A percentile compares a stretch with the other conserved stretches of the same genome.
phyloP scores from a whole-genome alignment of 306 rosid species.

The Urtica urens region DNA sequence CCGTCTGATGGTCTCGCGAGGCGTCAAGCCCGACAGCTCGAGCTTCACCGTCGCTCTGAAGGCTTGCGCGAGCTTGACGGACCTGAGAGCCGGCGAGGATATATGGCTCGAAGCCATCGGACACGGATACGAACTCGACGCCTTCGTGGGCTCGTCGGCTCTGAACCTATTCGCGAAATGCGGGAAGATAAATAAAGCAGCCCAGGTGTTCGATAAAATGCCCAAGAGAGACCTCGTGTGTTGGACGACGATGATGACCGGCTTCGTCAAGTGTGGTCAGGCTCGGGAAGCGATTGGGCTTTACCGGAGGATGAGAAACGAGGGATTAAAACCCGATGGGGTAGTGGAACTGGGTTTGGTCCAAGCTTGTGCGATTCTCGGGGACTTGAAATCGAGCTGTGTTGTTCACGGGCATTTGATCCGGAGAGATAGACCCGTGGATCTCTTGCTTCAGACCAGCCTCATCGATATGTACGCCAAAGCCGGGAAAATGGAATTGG shows the following conservation, averaged over 20 bases:
- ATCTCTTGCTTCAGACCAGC: constrained; percentile 32
- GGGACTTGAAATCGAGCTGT: constrained; percentile 21
- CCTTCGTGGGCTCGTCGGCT: constrained; percentile 29
- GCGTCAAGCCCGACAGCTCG: constrained; percentile 34
- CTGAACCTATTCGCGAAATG: constrained; percentile 34
- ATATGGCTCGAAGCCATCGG: constrained; percentile 28
- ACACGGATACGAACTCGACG: constrained; percentile 26
- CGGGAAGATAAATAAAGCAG: constrained; percentile 28
- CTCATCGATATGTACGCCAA: constrained; percentile 35
- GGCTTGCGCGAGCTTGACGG: constrained; percentile 22
- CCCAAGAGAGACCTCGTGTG: constrained; percentile 35
- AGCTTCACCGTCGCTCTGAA: constrained; percentile 30
- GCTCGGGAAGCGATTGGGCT: constrained; percentile 30
- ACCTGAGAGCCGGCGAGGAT: constrained; percentile 30
- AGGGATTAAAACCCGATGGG: constrained; percentile 25
- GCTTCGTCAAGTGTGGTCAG: constrained; percentile 27
- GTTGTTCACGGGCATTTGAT: constrained; percentile 27
- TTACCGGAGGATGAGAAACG: constrained; percentile 25
- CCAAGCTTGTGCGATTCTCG: constrained; percentile 33
- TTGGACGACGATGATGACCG: constrained; percentile 34
- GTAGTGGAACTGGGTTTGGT: constrained; percentile 34
- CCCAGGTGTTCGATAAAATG: constrained; percentile 20
- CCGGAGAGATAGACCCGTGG: constrained; percentile 22
- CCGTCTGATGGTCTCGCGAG: constrained; percentile 20
- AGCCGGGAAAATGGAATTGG: constrained; percentile 22